Percentiles rank a stretch among this genome's conserved stretches.
phyloP scores from a whole-genome alignment of 108 stramenopile genomes.

The Epithemia pelagica region DNA sequence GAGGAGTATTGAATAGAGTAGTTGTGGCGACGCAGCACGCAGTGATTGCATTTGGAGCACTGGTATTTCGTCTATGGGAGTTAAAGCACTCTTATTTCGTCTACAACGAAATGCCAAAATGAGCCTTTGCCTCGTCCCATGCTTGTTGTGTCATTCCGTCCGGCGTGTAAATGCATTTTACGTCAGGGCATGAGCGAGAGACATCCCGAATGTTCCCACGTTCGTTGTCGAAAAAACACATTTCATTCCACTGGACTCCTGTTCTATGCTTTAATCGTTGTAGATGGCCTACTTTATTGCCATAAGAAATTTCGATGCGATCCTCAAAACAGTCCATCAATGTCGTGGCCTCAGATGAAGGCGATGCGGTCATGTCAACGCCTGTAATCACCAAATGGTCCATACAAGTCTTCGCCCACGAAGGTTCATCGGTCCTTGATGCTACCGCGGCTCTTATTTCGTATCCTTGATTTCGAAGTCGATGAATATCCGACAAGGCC shows the following conservation, averaged over 20 bases:
- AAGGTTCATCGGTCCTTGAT: constrained; percentile 68
- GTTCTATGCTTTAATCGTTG: constrained; percentile 46
- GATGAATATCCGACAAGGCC: constrained; percentile 55
- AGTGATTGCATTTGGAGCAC: too few relatives aligned
- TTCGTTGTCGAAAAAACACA: constrained; percentile 90
- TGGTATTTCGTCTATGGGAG: too few relatives aligned
- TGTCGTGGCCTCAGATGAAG: too few relatives aligned
- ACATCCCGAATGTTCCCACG: constrained; percentile 49
- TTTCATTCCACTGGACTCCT: constrained; percentile 64
- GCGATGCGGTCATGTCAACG: not conserved
- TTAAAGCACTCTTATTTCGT: too few relatives aligned
- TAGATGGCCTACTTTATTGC: constrained; percentile 61
- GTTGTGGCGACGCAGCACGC: too few relatives aligned
- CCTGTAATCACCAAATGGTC: constrained; percentile 37
- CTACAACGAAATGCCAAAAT: constrained; percentile 26
- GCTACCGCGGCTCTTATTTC: constrained; percentile 59
- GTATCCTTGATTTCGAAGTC: constrained; percentile 22
- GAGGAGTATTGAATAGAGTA: too few relatives aligned
- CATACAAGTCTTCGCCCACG: constrained; percentile 65
- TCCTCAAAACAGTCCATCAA: constrained; percentile 41
- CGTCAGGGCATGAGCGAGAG: constrained; percentile 40
- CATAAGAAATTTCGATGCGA: constrained; percentile 46
- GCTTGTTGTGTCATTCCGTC: constrained; percentile 53
- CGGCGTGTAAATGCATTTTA: constrained; percentile 70
- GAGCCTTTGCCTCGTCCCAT: constrained; percentile 47